Conservation (phyloP, 768 basidiomycete genomes). For the Leccinum subtestaceum region DNA sequence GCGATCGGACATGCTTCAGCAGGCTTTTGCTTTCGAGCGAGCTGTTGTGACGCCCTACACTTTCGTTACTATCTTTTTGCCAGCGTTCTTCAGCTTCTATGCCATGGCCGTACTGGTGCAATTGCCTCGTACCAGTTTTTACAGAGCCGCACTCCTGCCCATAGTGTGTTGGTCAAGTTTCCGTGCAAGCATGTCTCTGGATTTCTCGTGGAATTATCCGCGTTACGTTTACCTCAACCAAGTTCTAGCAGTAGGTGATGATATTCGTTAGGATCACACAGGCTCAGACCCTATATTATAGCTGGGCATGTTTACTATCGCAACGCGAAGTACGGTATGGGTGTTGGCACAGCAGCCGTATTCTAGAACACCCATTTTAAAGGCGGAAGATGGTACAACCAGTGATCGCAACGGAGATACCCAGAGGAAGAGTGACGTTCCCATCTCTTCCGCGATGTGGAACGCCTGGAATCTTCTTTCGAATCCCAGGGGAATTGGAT, state of each 20-base stretch:
- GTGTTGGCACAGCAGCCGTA: constrained; percentile 13
- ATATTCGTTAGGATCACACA: too few species aligned
- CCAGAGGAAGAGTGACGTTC: background rate
- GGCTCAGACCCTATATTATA: constrained; percentile 5
- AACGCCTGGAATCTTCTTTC: constrained; percentile 26
- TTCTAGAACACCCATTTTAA: constrained; percentile 9
- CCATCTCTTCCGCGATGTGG: constrained; percentile 20
- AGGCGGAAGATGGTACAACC: background rate
- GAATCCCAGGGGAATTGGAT: constrained; percentile 30
- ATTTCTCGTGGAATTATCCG: constrained; percentile 20
- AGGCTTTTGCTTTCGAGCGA: constrained; percentile 16
- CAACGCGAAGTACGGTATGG: constrained; percentile 27
- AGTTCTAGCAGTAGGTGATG: constrained; percentile 18
- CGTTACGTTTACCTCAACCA: constrained; percentile 22
- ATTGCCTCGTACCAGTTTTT: constrained; percentile 39
- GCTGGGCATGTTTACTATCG: constrained; percentile 25
- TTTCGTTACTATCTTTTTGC: constrained; percentile 38
- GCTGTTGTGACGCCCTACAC: constrained; percentile 23
- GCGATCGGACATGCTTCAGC: constrained; percentile 8
- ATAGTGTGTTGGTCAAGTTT: constrained; percentile 44
- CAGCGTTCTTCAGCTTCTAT: constrained; percentile 46
- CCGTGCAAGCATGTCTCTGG: constrained; percentile 32
- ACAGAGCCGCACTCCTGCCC: constrained; percentile 49
- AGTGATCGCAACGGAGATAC: constrained; percentile 1
- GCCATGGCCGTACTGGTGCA: constrained; percentile 52